A percentile compares a stretch with the other conserved stretches of the same genome.
These are phyloP conservation scores for Aspergillus homomorphus DNA, from an alignment of 495 filamentous ascomycete genomes.

Conservation along the genomic window DNA sequence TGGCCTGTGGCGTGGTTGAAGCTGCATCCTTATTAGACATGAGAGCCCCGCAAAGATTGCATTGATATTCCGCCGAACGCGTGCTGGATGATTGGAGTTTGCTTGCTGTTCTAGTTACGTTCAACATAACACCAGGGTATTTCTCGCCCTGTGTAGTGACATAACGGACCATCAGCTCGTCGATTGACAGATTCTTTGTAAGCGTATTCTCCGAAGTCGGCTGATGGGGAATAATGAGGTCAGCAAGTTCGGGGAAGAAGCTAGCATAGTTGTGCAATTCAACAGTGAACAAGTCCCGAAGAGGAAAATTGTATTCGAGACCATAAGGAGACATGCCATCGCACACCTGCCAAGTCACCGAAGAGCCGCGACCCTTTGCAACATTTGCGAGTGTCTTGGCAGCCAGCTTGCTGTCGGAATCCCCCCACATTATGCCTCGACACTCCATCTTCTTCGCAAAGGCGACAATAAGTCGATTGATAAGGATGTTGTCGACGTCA, in stretches of 20 bases:
- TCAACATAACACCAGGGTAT: constrained; percentile 89
- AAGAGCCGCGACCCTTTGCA: constrained; percentile 84
- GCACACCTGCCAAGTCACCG: constrained; percentile 73
- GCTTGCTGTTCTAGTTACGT: constrained; percentile 83
- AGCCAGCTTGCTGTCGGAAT: constrained; percentile 83
- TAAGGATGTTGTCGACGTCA: constrained; percentile 68
- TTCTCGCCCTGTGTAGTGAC: constrained; percentile 82
- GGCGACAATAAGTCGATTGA: constrained; percentile 65
- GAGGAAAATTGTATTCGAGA: constrained; percentile 61
- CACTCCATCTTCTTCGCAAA: constrained; percentile 59
- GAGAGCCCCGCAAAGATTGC: constrained; percentile 45
- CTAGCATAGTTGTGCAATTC: constrained; percentile 66
- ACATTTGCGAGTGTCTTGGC: constrained; percentile 82
- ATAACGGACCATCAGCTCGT: constrained; percentile 84
- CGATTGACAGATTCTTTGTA: constrained; percentile 72
- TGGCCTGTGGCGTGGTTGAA: not conserved
- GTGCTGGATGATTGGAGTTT: constrained; percentile 54
- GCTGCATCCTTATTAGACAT: constrained; percentile 22
- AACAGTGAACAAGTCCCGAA: constrained; percentile 77
- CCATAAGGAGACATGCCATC: constrained; percentile 67
- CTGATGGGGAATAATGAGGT: constrained; percentile 44
- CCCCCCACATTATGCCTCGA: constrained; percentile 72
- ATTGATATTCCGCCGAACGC: constrained; percentile 20
- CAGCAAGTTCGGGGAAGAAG: constrained; percentile 50
- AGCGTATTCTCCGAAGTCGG: constrained; percentile 47